Evolutionary conservation across 805 yeast species (phyloP), one percentile per base, ranked within the genome.

Genomic region (Metschnikowia borealis): DNA sequence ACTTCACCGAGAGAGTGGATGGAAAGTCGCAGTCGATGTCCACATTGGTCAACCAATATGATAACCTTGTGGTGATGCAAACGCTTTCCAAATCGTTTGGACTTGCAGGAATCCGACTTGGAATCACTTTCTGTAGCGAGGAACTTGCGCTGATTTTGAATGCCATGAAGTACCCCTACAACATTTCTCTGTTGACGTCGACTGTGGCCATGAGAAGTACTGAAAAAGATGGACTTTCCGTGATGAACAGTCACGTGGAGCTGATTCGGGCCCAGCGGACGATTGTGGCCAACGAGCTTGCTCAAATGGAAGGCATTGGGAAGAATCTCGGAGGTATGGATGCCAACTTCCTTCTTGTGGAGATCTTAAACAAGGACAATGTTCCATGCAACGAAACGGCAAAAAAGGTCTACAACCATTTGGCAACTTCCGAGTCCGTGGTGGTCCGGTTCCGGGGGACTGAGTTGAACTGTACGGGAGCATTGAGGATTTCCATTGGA

Each of bases 71-170:
- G 15, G 96, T 89, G 11, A 72, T 91, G 66, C 99, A 94, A 68
- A 94, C 99, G 0, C 69, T 94, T 37, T 90, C 97, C 17, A 94
- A 94, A 64, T 85, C 98, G 0, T 94, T 94, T 70, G 99, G 99
- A 17, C 79, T 94, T 48, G 99, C 99, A 3, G 98, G 97, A 41
- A 85, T 91, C 45, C 80, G 99, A 60, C 68, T 92, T 39, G 99
- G 99, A 23, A 73, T 90, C 53, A 84, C 96, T 1, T 92, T 66
- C 62, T 77, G 91, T 3, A 71, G 78, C 15, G 70, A 74, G 13
- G 80, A 78, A 53, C 71, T 94, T 43, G 79, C 96, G 0, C 60
- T 67, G 4, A 79, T 87, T 44, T 70, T 94, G 60, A 94, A 94
- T 66, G 81, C 95, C 21, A 85, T 92, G 86, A 94, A 94, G 65